Evolutionary conservation across 768 basidiomycete genomes (phyloP).

Genomic region (Cystobasidiopsis lactophilus): DNA sequence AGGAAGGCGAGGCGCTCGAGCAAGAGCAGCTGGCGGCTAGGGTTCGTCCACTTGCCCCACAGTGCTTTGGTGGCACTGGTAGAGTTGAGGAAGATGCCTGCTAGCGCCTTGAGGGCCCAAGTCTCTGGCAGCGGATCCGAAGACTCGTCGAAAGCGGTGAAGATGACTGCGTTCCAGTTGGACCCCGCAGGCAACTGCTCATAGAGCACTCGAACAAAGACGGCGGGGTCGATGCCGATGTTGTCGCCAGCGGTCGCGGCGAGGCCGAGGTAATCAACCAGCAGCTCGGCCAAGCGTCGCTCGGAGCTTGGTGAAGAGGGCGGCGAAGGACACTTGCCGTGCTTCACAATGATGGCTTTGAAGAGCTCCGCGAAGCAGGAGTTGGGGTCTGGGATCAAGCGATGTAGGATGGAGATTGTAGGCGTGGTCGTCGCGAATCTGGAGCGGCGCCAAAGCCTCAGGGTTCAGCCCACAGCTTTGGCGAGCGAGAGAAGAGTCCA

Average conservation of each 20-base stretch:
- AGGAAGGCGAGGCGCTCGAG: conserved; percentile 72
- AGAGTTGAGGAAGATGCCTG: conserved; percentile 21
- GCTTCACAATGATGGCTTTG: not conserved
- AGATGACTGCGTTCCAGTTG: conserved; percentile 33
- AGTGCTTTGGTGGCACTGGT: conserved; percentile 28
- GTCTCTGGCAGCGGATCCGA: not conserved
- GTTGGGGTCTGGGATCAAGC: conserved; percentile 6
- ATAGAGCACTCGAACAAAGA: conserved; percentile 6
- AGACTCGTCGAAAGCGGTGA: conserved; percentile 54
- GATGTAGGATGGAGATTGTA: conserved; percentile 1
- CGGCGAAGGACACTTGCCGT: not conserved
- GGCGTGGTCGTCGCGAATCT: not conserved
- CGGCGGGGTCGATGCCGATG: conserved; percentile 3
- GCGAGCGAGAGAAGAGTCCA: not conserved
- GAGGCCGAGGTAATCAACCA: conserved; percentile 11
- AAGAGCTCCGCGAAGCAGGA: conserved; percentile 8
- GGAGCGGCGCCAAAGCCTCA: not conserved
- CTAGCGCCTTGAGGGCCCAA: conserved; percentile 16
- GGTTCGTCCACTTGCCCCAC: conserved; percentile 67
- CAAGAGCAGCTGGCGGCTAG: conserved; percentile 61
- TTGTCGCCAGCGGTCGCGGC: conserved; percentile 8
- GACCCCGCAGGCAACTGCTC: conserved; percentile 13
- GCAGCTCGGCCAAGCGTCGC: conserved; percentile 10
- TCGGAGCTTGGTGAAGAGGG: not conserved
- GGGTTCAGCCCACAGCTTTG: not conserved